Evolutionary conservation across 257 asterid species (phyloP).

Genomic region (Petrea volubilis): DNA sequence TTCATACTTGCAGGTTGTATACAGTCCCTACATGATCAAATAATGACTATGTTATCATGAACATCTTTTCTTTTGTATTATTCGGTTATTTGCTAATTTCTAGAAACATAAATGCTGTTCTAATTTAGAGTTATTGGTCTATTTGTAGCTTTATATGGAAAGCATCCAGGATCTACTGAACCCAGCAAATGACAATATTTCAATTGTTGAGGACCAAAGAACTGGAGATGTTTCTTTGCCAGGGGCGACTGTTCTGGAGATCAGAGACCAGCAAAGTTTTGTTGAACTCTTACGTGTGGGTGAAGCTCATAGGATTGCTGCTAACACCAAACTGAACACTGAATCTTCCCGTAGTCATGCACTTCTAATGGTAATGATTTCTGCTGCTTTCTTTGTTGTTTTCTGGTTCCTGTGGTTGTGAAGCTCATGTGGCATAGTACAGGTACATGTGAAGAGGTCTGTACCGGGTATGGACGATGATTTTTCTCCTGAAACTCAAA

Average conservation of each 20-base stretch:
- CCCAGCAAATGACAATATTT: slow-evolving; percentile 90
- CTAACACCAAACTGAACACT: slow-evolving; percentile 94
- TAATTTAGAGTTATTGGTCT: slow-evolving; percentile 24
- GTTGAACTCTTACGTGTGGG: slow-evolving; percentile 87
- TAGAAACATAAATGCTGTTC: slow-evolving; percentile 13
- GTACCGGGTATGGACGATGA: slow-evolving; percentile 59
- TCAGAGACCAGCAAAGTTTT: slow-evolving; percentile 88
- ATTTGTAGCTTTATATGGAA: slow-evolving; percentile 94
- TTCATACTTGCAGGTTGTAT: slow-evolving; percentile 89
- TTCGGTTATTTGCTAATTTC: slow-evolving; percentile 16
- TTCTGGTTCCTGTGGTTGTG: slow-evolving; percentile 17
- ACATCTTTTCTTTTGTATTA: slow-evolving; percentile 12
- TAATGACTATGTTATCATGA: neutral
- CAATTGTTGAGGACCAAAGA: slow-evolving; percentile 94
- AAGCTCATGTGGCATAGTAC: slow-evolving; percentile 30
- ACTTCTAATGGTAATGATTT: slow-evolving; percentile 79
- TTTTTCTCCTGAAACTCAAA: slow-evolving; percentile 53
- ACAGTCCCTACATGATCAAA: slow-evolving; percentile 6
- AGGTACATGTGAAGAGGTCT: slow-evolving; percentile 94
- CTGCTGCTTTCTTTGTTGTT: slow-evolving; percentile 5
- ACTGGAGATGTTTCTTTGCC: slow-evolving; percentile 97
- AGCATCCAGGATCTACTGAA: slow-evolving; percentile 89
- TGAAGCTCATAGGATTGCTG: slow-evolving; percentile 97
- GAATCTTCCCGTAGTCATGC: slow-evolving; percentile 99
- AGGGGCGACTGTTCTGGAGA: slow-evolving; percentile 89